Evolutionary conservation across 2,329 filamentous ascomycete species (phyloP), one percentile per base, ranked within the genome.

Genomic region (Aspergillus ochraceus): DNA sequence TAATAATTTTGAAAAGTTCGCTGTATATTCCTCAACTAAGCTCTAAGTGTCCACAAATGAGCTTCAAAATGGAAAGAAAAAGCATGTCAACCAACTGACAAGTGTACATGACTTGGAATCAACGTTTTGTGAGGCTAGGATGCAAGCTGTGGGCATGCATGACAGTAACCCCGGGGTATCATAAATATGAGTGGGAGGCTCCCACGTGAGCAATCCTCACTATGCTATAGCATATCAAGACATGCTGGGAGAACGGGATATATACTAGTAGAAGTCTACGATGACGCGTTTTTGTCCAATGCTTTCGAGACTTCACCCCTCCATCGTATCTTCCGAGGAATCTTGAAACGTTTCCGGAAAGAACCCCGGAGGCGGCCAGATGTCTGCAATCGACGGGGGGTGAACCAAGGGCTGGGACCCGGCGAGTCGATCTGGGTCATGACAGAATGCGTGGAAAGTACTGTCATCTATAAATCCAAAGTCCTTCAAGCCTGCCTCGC

Each of bases 371-470:
- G 75, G 76, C 14, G 76, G 76, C 76, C 76, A 78, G 8, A 78
- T 77, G 67, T 78, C 75, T 5, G 73, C 75, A 51, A 77, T 77
- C 4, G 74, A 76, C 24, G 74, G 69, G 1, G 76, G 75, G 60
- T 75, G 70, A 6, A 77, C 68, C 24, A 77, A 55, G 19, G 74
- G 71, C 39, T 75, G 70, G 9, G 74, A 70, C 50, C 70, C 70
- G 2, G 66, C 70, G n/a, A 78, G 61, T 30, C 77, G 74, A 60
- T 79, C 76, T 4, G 77, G 77, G 57, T 79, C 77, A 62, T 79
- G 76, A 30, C 77, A 79, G 57, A 79, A 79, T 5, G 75, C 77
- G 57, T 78, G 74, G 57, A 79, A 79, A 2, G 77, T 79, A 20
- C 65, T 74, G 52, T 78, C 76, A 46, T 79, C 77, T n/a, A 75